Evolutionary conservation across 1,139 yeast species (phyloP), one percentile per base, ranked within the genome.

Genomic region (Nakaseomyces delphensis): DNA sequence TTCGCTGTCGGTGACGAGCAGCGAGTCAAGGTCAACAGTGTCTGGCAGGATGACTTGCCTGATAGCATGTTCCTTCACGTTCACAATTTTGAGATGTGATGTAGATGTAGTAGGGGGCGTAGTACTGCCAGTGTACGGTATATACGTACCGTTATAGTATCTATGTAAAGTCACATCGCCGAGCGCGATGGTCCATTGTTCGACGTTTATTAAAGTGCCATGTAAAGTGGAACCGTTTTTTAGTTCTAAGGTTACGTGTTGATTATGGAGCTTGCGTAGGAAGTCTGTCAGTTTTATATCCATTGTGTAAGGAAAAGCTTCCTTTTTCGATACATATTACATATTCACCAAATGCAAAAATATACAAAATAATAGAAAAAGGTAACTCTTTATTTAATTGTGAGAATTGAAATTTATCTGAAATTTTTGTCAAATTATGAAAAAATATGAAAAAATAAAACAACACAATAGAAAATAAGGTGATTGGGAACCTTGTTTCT

Each of bases 41-140:
- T 33, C 37, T 7, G 37, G 37, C 9, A 33, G 37, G 16, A 33
- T 33, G 3, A 33, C 37, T 11, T 33, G 37, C 9, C 37, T 20
- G 18, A 33, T 14, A 13, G 27, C n/a, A 13, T 6, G 8, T 18
- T 33, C 37, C 14, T 20, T 33, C 6, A 33, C 37, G 13, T 33
- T 33, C 18, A 13, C 27, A 3, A 8, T n/a, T 18, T 33, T 33
- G 11, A 33, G 11, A n/a, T 33, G 27, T 3, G 37, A 33, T n/a
- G 37, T 33, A 2, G 37, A 33, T 14, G 35, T 31, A 5, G 27
- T 33, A 7, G 37, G 37, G 4, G 25, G 37, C 3, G 37, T 25
- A 21, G 37, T 33, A 21, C 16, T 18, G 1, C 27, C 37, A 11
- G 37, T 20, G 18, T 33, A 33, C 21, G 35, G 35, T 11, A 33